Evolutionary conservation across 257 asterid species (phyloP).

Genomic region (Thymus quinquecostatus): DNA sequence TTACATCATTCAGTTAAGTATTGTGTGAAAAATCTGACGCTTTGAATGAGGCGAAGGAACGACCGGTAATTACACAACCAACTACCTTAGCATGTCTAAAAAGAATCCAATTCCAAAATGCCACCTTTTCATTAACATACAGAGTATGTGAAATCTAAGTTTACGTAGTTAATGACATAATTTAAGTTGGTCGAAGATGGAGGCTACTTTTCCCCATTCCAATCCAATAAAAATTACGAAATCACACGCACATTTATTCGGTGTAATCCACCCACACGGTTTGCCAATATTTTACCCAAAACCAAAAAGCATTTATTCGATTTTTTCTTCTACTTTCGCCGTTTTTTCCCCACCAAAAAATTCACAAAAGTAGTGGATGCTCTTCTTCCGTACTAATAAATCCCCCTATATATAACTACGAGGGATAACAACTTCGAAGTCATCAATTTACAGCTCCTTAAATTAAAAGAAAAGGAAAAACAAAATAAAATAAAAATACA

Average conservation of each 20-base stretch:
- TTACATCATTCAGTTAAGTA: no score
- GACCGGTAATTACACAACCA: no score
- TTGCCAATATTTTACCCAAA: neutral
- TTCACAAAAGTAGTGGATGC: no score
- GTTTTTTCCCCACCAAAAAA: neutral
- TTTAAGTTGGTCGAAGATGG: constrained; percentile 5
- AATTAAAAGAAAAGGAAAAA: no score
- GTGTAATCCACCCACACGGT: neutral
- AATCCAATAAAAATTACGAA: neutral
- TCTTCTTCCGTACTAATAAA: neutral
- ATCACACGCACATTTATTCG: neutral
- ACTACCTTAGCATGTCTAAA: neutral
- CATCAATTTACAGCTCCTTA: neutral
- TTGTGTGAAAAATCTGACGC: no score
- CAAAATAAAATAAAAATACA: no score
- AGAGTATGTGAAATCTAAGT: neutral
- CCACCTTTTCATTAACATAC: no score
- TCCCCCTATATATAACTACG: neutral
- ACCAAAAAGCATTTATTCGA: neutral
- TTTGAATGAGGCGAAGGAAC: no score
- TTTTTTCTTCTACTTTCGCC: neutral
- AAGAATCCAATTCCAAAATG: neutral
- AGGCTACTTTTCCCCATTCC: neutral
- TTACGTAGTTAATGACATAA: neutral
- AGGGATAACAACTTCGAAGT: neutral